phyloP scores from a whole-genome alignment of 331 rosid genomes.

The Pyrus hybrid region DNA sequence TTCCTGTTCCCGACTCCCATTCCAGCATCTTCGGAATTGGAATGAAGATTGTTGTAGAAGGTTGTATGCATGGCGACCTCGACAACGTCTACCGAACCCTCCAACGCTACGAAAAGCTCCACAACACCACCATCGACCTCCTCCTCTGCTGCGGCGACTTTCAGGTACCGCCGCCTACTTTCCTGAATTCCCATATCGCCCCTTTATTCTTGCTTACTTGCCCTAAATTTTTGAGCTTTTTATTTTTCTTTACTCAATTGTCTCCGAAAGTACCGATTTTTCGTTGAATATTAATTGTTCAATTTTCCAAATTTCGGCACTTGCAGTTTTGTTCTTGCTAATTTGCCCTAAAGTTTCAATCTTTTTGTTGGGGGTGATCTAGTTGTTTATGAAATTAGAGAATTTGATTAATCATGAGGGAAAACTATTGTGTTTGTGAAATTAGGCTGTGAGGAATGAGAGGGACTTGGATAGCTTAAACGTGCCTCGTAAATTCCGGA shows the following conservation, averaged over 20 bases:
- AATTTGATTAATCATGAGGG: neutral
- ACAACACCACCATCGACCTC: slow-evolving; percentile 76
- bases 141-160: slow-evolving; percentile 95
- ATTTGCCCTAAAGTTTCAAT: neutral
- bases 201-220: neutral
- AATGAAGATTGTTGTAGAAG: slow-evolving; percentile 87
- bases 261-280: neutral
- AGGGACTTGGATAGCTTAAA: slow-evolving; percentile 64
- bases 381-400: neutral
- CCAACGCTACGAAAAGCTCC: slow-evolving; percentile 40
- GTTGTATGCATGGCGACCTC: slow-evolving; percentile 95
- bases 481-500: slow-evolving; percentile 49
- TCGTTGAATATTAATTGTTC: neutral
- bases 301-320: neutral
- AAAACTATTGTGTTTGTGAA: neutral
- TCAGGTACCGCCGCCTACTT: slow-evolving; percentile 27
- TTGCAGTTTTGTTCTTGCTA: neutral
- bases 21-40: neutral
- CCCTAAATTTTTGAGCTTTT: neutral
- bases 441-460: slow-evolving; percentile 75
- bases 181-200: neutral
- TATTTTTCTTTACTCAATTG: neutral
- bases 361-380: neutral
- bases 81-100: slow-evolving; percentile 81
- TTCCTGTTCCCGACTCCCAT: neutral